Conservation (phyloP, 139 green algal genomes). For the Micractinium sp. region DNA sequence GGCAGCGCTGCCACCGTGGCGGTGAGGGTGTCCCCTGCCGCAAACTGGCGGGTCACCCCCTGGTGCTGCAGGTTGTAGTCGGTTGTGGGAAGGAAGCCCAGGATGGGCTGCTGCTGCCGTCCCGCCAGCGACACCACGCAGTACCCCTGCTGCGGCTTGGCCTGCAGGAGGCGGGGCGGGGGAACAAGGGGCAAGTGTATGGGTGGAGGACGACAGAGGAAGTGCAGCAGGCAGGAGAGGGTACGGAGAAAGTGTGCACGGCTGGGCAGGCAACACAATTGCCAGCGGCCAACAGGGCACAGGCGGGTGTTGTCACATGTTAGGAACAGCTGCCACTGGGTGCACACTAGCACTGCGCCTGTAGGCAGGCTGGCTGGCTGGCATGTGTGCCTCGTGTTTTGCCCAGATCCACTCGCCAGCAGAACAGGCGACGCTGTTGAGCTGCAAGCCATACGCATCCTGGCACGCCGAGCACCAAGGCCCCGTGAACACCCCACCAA, state of each 20-base stretch:
- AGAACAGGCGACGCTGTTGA: no score
- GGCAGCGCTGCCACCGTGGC: constrained; percentile 47
- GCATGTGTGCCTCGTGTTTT: no score
- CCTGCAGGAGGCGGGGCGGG: neutral
- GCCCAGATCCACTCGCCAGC: no score
- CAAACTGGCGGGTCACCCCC: neutral
- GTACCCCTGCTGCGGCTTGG: constrained; percentile 68
- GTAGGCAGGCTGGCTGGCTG: no score
- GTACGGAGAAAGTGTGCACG: constrained; percentile 46
- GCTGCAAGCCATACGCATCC: no score
- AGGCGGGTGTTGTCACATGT: constrained; percentile 17
- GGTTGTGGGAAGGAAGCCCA: constrained; percentile 70
- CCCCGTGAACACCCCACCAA: neutral
- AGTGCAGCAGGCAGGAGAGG: neutral
- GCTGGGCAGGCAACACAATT: neutral
- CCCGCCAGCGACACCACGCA: constrained; percentile 62
- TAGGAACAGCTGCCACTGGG: no score
- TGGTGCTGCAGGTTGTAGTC: constrained; percentile 74
- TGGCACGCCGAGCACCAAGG: neutral
- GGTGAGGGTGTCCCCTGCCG: neutral
- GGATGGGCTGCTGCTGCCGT: neutral
- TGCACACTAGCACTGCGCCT: no score
- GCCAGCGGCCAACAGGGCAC: constrained; percentile 38
- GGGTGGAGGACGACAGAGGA: neutral
- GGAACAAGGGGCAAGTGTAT: constrained; percentile 19